A percentile compares a stretch with the other conserved stretches of the same genome.
These are phyloP conservation scores for Cardamine resedifolia DNA, from an alignment of 345 rosid species.

Conservation along the genomic window DNA sequence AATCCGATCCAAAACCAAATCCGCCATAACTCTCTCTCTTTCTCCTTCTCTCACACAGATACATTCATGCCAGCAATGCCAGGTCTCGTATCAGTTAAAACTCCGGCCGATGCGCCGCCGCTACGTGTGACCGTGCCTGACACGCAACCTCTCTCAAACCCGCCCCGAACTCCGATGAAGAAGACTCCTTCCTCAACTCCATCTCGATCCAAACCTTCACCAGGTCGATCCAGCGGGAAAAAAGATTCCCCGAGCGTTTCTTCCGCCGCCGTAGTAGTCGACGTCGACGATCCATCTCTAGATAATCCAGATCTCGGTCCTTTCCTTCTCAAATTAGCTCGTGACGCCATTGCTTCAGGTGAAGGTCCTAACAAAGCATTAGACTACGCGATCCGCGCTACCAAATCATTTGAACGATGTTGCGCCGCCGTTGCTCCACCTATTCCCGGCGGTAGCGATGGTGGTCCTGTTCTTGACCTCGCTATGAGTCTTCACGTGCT, in stretches of 20 bases:
- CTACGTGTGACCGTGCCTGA: conserved; percentile 69
- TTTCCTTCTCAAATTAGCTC: conserved; percentile 88
- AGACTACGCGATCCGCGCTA: conserved; percentile 88
- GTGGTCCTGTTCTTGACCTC: conserved; percentile 83
- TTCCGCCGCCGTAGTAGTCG: conserved; percentile 29
- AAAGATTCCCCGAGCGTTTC: conserved; percentile 61
- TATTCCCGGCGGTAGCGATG: conserved; percentile 41
- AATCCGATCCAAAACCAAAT: conserved; percentile 21
- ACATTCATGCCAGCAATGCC: conserved; percentile 59
- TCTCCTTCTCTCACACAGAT: neutral
- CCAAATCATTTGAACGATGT: conserved; percentile 86
- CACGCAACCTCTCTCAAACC: conserved; percentile 41
- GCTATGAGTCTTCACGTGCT: conserved; percentile 97
- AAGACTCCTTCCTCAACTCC: conserved; percentile 76
- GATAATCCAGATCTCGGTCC: conserved; percentile 99
- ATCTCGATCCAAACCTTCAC: conserved; percentile 85
- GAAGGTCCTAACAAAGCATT: conserved; percentile 90
- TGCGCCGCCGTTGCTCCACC: conserved; percentile 51
- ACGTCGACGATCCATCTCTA: conserved; percentile 63
- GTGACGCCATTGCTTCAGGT: conserved; percentile 91
- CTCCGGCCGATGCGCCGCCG: conserved; percentile 71
- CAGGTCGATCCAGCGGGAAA: conserved; percentile 53
- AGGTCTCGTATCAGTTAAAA: conserved; percentile 82
- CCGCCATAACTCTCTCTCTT: conserved; percentile 8
- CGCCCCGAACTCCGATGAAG: conserved; percentile 51